Evolutionary conservation across 108 stramenopile genomes (phyloP).

Genomic region (Nitzschia sp.): DNA sequence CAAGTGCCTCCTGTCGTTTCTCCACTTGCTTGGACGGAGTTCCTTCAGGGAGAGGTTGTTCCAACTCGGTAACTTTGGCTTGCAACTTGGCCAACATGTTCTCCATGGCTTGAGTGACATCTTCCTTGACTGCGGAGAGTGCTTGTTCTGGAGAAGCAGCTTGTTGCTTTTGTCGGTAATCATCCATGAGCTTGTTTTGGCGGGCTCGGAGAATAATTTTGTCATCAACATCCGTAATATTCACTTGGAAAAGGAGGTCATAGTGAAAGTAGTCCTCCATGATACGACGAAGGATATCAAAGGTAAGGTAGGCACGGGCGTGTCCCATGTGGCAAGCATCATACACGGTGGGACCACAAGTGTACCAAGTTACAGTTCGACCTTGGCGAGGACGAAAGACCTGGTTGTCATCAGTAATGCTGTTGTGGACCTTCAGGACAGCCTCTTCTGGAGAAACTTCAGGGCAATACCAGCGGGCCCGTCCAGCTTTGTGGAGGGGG

Average conservation of each 20-base stretch:
- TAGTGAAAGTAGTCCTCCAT: conserved; percentile 94
- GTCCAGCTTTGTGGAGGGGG: conserved; percentile 35
- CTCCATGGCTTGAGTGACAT: conserved; percentile 43
- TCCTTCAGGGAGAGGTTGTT: conserved; percentile 49
- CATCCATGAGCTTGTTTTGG: conserved; percentile 60
- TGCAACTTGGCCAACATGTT: conserved; percentile 51
- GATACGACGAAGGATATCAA: conserved; percentile 97
- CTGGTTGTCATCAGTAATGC: conserved; percentile 40
- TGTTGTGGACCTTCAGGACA: conserved; percentile 40
- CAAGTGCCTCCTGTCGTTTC: conserved; percentile 43
- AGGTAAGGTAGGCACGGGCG: conserved; percentile 94
- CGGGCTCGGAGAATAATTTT: conserved; percentile 93
- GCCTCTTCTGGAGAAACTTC: neutral
- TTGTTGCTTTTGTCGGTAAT: conserved; percentile 41
- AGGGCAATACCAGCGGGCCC: conserved; percentile 40
- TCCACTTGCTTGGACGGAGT: conserved; percentile 37
- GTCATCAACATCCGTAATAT: conserved; percentile 98
- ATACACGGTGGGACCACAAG: conserved; percentile 99
- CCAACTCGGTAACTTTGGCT: conserved; percentile 42
- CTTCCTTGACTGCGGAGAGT: conserved; percentile 28
- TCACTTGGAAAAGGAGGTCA: conserved; percentile 84
- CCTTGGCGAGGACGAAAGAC: conserved; percentile 32
- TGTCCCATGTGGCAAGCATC: conserved; percentile 96
- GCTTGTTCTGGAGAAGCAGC: conserved; percentile 32
- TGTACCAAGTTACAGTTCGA: conserved; percentile 63